These are phyloP conservation scores for Lachnellula hyalina DNA, from an alignment of 2,329 filamentous ascomycete species.

Conservation along the genomic window DNA sequence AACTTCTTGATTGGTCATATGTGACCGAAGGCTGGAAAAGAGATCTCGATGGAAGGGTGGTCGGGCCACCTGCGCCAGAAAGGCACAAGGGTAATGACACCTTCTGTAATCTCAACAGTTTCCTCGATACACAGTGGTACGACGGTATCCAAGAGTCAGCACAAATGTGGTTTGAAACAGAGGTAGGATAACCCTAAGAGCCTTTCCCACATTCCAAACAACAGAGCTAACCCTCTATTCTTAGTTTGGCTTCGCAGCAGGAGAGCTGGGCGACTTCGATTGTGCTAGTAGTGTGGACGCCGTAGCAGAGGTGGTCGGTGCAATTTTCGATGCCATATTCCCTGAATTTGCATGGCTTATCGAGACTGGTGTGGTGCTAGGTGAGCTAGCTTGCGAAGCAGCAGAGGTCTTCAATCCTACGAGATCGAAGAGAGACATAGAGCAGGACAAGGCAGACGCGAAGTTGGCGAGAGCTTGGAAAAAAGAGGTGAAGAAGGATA, in stretches of 20 bases:
- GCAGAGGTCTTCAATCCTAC: background rate
- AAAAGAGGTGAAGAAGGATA: background rate
- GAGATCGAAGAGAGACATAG: background rate
- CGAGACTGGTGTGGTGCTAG: background rate
- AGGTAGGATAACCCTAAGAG: too few species aligned
- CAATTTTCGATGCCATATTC: background rate
- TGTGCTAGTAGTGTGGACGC: background rate
- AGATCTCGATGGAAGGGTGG: background rate
- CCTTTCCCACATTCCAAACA: background rate
- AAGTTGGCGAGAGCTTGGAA: background rate
- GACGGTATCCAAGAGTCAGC: background rate
- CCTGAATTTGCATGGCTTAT: background rate
- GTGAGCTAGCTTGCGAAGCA: background rate
- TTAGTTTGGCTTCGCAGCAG: background rate
- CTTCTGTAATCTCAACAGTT: background rate
- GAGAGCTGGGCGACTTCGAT: background rate
- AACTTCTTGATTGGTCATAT: background rate
- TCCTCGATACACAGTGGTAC: background rate
- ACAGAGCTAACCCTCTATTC: background rate
- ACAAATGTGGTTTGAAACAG: background rate
- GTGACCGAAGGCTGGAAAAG: background rate
- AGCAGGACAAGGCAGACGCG: background rate
- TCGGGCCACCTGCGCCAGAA: background rate
- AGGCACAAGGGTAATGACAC: background rate
- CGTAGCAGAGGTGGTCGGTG: background rate